Evolutionary conservation across 768 basidiomycete genomes (phyloP), one percentile per base, ranked within the genome.

Genomic region (Lactarius vividus): DNA sequence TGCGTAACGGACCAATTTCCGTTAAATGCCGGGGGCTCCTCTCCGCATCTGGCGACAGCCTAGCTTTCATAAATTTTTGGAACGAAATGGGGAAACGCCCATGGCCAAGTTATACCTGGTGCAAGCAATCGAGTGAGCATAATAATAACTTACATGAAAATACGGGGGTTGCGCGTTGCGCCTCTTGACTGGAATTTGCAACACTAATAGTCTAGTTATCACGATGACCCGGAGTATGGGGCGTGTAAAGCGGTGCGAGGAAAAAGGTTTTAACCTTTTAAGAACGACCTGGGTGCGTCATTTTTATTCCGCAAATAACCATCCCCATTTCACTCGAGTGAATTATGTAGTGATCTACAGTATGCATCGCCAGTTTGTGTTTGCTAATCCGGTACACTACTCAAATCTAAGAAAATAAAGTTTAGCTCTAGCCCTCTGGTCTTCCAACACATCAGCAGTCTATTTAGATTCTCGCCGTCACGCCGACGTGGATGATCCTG

Each of bases 21-120:
- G 7, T 31, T 57, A 4, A 13, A 57, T 46, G 4, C 28, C 18
- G 42, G 42, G 8, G 6, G 18, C 18, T 26, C 10, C 13, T 26
- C 10, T 8, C 28, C 16, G 10, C 18, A 9, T 18, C 28, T 13
- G 2, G 57, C 20, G 37, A 64, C 35, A n/a, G 4, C 39, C 57
- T 31, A 57, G 52, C 23, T 35, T 59, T 8, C 20, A 35, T 59
- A 26, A 39, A 54, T 37, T 8, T 39, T n/a, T 33, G 16, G 31
- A 29, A 23, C 37, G 15, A 18, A 9, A 64, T 42, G 57, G n/a
- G 8, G 8, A 18, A 20, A 18, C 9, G 20, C 57, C 18, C 73
- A 10, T 71, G 71, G 64, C 64, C 70, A 15, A 76, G 72, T 64
- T 75, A 75, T 9, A 31, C 76, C 20, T 77, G 76, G 76, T 75